Percentiles rank a stretch among this genome's conserved stretches.
phyloP scores from a whole-genome alignment of 169 alveolate genomes.

The Plasmodium fragile region DNA sequence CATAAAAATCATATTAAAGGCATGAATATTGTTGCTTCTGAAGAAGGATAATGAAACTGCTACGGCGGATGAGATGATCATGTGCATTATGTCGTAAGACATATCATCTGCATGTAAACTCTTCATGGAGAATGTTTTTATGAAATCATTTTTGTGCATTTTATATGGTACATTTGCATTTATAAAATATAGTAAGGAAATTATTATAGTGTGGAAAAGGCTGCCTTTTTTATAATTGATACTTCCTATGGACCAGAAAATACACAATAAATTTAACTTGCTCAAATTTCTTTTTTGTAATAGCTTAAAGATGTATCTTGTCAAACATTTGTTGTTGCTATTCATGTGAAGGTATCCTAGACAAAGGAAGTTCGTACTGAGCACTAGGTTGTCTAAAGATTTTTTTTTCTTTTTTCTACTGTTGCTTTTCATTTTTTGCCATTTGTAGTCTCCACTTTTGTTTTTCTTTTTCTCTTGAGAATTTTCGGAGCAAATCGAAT shows the following conservation, averaged over 20 bases:
- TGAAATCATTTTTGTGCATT: slow-evolving; percentile 46
- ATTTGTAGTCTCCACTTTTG: neutral
- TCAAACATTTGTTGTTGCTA: slow-evolving; percentile 42
- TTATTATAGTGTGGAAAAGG: slow-evolving; percentile 43
- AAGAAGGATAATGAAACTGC: slow-evolving; percentile 45
- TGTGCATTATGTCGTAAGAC: slow-evolving; percentile 38
- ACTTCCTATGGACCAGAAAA: slow-evolving; percentile 73
- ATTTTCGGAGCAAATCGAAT: slow-evolving; percentile 15
- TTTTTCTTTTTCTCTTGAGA: neutral
- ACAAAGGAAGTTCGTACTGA: slow-evolving; percentile 55
- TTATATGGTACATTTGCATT: slow-evolving; percentile 66
- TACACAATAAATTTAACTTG: slow-evolving; percentile 51
- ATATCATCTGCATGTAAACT: slow-evolving; percentile 12
- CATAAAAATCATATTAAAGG: slow-evolving; percentile 71
- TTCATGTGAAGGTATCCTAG: slow-evolving; percentile 65
- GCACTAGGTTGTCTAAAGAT: slow-evolving; percentile 46
- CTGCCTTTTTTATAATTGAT: slow-evolving; percentile 65
- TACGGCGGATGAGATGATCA: slow-evolving; percentile 57
- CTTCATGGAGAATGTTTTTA: slow-evolving; percentile 25
- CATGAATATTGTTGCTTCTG: slow-evolving; percentile 67
- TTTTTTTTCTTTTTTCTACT: slow-evolving; percentile 28
- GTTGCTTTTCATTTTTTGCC: neutral
- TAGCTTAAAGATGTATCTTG: slow-evolving; percentile 49
- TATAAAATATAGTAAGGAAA: slow-evolving; percentile 44
- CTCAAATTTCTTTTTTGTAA: slow-evolving; percentile 41